phyloP scores from a whole-genome alignment of 208 protist genomes.

The Naegleria fowleri region DNA sequence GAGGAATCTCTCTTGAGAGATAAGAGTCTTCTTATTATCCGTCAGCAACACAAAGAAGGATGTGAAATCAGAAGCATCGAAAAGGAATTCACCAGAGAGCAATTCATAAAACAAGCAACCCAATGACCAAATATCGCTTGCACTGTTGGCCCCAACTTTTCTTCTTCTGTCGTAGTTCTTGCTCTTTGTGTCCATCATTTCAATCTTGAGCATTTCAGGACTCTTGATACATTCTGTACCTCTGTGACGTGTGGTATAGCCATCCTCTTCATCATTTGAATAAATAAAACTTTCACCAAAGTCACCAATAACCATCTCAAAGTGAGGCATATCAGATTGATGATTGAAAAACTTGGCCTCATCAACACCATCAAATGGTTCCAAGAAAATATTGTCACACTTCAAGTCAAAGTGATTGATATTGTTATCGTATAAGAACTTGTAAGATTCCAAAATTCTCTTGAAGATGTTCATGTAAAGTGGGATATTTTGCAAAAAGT shows the following conservation, averaged over 20 bases:
- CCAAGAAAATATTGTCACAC: slow-evolving; percentile 57
- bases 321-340: slow-evolving; percentile 29
- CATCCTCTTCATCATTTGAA: slow-evolving; percentile 43
- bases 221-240: slow-evolving; percentile 69
- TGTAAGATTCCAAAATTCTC: slow-evolving; percentile 22
- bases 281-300: slow-evolving; percentile 64
- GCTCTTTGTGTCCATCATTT: slow-evolving; percentile 49
- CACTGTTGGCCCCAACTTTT: slow-evolving; percentile 49
- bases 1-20: slow-evolving; percentile 9
- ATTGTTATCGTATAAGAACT: slow-evolving; percentile 40
- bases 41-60: slow-evolving; percentile 9
- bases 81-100: slow-evolving; percentile 60
- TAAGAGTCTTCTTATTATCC: not conserved
- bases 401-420: slow-evolving; percentile 64
- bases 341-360: not conserved
- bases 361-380: slow-evolving; percentile 13
- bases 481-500: slow-evolving; percentile 14
- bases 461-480: slow-evolving; percentile 54
- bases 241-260: slow-evolving; percentile 53
- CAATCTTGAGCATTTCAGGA: slow-evolving; percentile 57
- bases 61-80: slow-evolving; percentile 33
- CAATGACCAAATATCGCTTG: slow-evolving; percentile 59
- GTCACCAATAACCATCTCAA: slow-evolving; percentile 44
- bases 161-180: slow-evolving; percentile 49
- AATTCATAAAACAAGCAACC: slow-evolving; percentile 65